phyloP scores from a whole-genome alignment of 1,139 yeast species.

The Yamadazyma taylorii region DNA sequence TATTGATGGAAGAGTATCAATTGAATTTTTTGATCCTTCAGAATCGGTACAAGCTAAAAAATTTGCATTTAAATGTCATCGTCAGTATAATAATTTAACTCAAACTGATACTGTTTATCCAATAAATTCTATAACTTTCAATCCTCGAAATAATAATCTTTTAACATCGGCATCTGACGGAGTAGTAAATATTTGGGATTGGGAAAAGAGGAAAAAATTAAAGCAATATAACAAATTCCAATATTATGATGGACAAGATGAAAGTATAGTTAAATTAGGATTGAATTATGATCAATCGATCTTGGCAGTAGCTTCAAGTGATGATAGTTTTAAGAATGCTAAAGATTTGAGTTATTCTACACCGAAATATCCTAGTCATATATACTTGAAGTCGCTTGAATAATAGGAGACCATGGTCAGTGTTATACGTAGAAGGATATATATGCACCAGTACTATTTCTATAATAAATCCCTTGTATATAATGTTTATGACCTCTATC shows the following conservation, averaged over 20 bases:
- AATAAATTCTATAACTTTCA: slow-evolving; percentile 66
- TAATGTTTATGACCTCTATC: too few relatives aligned
- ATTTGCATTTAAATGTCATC: slow-evolving; percentile 86
- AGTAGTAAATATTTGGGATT: slow-evolving; percentile 76
- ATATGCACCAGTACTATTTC: too few relatives aligned
- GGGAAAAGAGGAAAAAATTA: slow-evolving; percentile 57
- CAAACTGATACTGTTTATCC: slow-evolving; percentile 71
- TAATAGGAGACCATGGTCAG: too few relatives aligned
- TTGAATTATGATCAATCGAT: slow-evolving; percentile 28
- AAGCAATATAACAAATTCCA: slow-evolving; percentile 54
- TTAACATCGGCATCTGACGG: slow-evolving; percentile 85
- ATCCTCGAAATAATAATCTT: slow-evolving; percentile 46
- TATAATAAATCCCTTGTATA: too few relatives aligned
- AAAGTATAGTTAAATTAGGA: slow-evolving; percentile 51
- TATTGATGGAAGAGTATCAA: slow-evolving; percentile 83
- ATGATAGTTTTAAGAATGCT: slow-evolving; percentile 49
- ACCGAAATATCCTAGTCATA: slow-evolving; percentile 15
- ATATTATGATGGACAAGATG: slow-evolving; percentile 17
- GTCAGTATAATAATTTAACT: slow-evolving; percentile 40
- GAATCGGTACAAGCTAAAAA: slow-evolving; percentile 43
- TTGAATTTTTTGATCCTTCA: slow-evolving; percentile 65
- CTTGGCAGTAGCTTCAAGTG: slow-evolving; percentile 64
- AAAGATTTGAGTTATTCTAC: slow-evolving; percentile 13
- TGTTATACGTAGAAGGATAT: too few relatives aligned
- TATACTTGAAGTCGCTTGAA: slow-evolving; percentile 9